These are phyloP conservation scores for Apiotrichum brassicae DNA, from an alignment of 1,284 basidiomycete species.

Conservation along the genomic window DNA sequence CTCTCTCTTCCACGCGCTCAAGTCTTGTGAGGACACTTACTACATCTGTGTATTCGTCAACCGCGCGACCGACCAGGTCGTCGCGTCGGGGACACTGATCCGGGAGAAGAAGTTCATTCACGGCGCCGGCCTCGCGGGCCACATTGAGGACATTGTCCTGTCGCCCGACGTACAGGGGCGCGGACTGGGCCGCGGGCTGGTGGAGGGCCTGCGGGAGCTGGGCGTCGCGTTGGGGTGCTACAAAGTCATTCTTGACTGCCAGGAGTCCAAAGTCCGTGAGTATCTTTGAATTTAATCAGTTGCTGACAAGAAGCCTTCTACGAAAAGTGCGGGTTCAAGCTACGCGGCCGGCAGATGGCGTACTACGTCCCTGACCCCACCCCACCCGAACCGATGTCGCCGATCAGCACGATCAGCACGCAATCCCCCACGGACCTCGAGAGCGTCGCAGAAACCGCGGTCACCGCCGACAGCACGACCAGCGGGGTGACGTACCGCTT, in stretches of 20 bases:
- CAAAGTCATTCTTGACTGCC: constrained; percentile 95
- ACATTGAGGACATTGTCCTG: constrained; percentile 97
- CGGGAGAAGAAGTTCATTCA: constrained; percentile 91
- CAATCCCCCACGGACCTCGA: not conserved
- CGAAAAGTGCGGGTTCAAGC: constrained; percentile 71
- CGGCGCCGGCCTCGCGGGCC: constrained; percentile 71
- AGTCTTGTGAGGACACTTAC: constrained; percentile 58
- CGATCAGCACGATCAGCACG: not conserved
- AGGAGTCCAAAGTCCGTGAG: constrained; percentile 79
- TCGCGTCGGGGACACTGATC: constrained; percentile 77
- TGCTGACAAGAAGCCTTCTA: constrained; percentile 67
- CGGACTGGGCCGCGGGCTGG: constrained; percentile 69
- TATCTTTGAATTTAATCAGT: constrained; percentile 21
- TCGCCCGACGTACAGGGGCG: constrained; percentile 87
- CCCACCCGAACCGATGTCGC: not conserved
- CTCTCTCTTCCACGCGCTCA: constrained; percentile 56
- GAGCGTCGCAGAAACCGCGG: constrained; percentile 5
- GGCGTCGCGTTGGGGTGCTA: constrained; percentile 74
- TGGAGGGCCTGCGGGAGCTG: constrained; percentile 71
- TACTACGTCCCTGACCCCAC: constrained; percentile 19
- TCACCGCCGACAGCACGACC: constrained; percentile 4
- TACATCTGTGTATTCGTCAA: constrained; percentile 79
- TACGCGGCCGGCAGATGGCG: constrained; percentile 29
- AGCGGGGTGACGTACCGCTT: constrained; percentile 26
- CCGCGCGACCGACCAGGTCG: constrained; percentile 66